Percentiles rank a stretch among this genome's conserved stretches.
Evolutionary conservation across 2,329 filamentous ascomycete species (phyloP).

Genomic region (Fusarium buharicum): DNA sequence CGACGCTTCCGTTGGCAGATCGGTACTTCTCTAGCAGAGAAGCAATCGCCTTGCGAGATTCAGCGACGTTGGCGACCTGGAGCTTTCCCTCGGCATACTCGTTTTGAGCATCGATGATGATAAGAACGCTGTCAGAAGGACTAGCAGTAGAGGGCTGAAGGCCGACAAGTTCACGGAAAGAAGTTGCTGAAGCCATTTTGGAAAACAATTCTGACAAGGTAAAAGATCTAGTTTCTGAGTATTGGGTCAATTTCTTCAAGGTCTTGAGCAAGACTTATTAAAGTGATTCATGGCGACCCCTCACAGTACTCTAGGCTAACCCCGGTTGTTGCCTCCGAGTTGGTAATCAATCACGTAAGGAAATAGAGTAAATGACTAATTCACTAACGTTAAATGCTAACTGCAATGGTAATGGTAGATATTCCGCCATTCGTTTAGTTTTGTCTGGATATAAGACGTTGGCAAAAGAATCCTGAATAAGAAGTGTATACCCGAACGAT

Average conservation of each 20-base stretch:
- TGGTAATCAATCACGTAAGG: not conserved
- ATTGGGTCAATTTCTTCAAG: not conserved
- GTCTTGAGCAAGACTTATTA: not conserved
- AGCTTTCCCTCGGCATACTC: constrained; percentile 71
- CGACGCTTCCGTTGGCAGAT: constrained; percentile 58
- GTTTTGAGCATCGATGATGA: constrained; percentile 78
- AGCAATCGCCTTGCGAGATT: constrained; percentile 66
- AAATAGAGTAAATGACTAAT: too few species aligned
- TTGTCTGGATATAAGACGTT: too few species aligned
- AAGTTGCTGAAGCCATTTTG: constrained; percentile 20
- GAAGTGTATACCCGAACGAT: too few species aligned
- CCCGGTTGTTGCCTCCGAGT: not conserved
- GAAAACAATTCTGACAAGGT: not conserved
- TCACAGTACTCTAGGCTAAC: not conserved
- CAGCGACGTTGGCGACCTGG: constrained; percentile 62
- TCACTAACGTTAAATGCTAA: too few species aligned
- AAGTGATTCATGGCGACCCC: not conserved
- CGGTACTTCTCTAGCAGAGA: constrained; percentile 69
- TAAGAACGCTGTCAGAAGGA: constrained; percentile 66
- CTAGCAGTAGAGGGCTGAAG: constrained; percentile 65
- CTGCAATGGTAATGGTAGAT: too few species aligned
- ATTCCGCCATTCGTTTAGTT: too few species aligned
- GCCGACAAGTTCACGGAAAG: constrained; percentile 63
- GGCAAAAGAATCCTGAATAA: too few species aligned
- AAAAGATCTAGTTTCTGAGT: not conserved